Conservation (phyloP, 176 grass and related monocot species). For the Phoenix dactylifera region DNA sequence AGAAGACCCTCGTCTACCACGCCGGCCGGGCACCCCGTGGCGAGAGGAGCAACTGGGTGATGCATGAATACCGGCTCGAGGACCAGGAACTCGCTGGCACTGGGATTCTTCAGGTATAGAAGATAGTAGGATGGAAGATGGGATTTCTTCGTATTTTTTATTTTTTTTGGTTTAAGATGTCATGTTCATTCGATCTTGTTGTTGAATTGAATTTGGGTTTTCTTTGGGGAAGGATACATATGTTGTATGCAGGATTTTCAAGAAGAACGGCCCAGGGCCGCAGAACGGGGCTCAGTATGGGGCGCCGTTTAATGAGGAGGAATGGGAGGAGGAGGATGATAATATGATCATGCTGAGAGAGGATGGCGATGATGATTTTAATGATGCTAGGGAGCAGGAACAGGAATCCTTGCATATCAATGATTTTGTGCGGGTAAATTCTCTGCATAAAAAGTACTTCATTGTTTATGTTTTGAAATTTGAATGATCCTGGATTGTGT, state of each 20-base stretch:
- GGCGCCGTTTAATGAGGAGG: slow-evolving; percentile 89
- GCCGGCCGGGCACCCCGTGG: slow-evolving; percentile 70
- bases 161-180: not conserved
- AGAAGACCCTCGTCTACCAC: slow-evolving; percentile 98
- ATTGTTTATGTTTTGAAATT: too few species aligned
- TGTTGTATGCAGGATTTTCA: slow-evolving; percentile 93
- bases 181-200: too few species aligned
- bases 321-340: slow-evolving; percentile 57
- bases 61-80: not conserved
- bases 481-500: too few species aligned
- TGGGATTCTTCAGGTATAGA: slow-evolving; percentile 8
- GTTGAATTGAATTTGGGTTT: too few species aligned
- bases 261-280: slow-evolving; percentile 77
- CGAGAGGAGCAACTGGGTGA: slow-evolving; percentile 54
- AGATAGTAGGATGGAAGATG: not conserved
- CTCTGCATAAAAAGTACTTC: too few species aligned
- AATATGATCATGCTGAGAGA: slow-evolving; percentile 29
- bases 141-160: not conserved
- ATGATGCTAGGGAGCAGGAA: slow-evolving; percentile 34
- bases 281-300: slow-evolving; percentile 95
- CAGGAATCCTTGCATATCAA: slow-evolving; percentile 53
- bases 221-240: slow-evolving; percentile 47
- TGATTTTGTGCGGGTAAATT: slow-evolving; percentile 61
- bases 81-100: not conserved
- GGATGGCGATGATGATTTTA: slow-evolving; percentile 25